Conservation (phyloP, 495 filamentous ascomycete species). For the Penicillium simplicissimum region DNA sequence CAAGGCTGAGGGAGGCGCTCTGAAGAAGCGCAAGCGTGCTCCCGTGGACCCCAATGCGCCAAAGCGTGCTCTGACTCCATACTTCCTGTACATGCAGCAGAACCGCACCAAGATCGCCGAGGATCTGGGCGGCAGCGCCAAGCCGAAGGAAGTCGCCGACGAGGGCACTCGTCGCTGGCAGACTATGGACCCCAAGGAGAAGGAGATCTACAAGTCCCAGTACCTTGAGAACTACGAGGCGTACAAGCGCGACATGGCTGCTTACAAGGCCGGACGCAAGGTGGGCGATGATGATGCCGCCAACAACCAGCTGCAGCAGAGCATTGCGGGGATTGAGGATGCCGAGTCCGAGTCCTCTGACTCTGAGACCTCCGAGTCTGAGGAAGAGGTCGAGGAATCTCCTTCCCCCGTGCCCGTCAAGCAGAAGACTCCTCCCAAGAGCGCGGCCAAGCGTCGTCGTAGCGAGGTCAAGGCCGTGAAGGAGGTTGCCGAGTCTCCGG, state of each 20-base stretch:
- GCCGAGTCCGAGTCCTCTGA: constrained; percentile 32
- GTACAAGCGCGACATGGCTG: constrained; percentile 66
- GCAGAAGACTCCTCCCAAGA: constrained; percentile 54
- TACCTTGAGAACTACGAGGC: constrained; percentile 76
- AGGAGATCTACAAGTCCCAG: constrained; percentile 71
- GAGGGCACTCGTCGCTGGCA: constrained; percentile 84
- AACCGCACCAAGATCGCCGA: constrained; percentile 73
- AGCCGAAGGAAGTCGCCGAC: constrained; percentile 75
- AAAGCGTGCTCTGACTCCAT: constrained; percentile 89
- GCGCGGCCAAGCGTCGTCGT: constrained; percentile 50
- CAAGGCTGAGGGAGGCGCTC: constrained; percentile 57
- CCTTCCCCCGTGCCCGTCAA: constrained; percentile 53
- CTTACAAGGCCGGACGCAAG: constrained; percentile 60
- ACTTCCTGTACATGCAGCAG: constrained; percentile 88
- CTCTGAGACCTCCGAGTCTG: constrained; percentile 38
- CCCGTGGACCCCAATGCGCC: constrained; percentile 88
- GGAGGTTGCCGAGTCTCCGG: constrained; percentile 29
- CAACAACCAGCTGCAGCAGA: constrained; percentile 58
- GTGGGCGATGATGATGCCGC: constrained; percentile 49
- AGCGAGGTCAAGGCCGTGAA: constrained; percentile 49
- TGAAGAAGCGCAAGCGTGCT: constrained; percentile 83
- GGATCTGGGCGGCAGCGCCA: constrained; percentile 69
- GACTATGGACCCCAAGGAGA: constrained; percentile 68
- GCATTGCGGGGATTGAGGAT: constrained; percentile 52
- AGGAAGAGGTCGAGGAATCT: constrained; percentile 39